phyloP scores from a whole-genome alignment of 768 basidiomycete species.

The Podaxis sp. region DNA sequence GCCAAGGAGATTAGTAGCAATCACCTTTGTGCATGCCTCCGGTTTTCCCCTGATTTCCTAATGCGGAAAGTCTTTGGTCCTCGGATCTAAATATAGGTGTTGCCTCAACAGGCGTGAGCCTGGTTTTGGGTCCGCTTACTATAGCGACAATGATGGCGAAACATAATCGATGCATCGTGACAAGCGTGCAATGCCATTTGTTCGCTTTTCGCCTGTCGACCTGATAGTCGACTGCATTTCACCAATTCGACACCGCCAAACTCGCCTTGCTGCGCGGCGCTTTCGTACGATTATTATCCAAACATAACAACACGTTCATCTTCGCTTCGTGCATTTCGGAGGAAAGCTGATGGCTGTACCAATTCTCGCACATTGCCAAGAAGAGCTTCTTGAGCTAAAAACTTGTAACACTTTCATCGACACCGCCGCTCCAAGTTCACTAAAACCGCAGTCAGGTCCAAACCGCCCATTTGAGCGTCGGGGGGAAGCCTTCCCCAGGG shows the following conservation, averaged over 20 bases:
- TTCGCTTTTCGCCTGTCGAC: slow-evolving; percentile 12
- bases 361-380: background rate
- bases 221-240: slow-evolving; percentile 15
- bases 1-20: slow-evolving; percentile 11
- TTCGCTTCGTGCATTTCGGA: slow-evolving; percentile 18
- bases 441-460: slow-evolving; percentile 4
- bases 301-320: background rate
- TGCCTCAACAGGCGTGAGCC: background rate
- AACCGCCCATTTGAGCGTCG: background rate
- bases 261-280: slow-evolving; percentile 10
- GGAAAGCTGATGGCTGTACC: slow-evolving; percentile 12
- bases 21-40: background rate
- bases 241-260: slow-evolving; percentile 2
- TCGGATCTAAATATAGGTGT: slow-evolving; percentile 27
- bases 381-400: background rate
- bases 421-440: slow-evolving; percentile 1
- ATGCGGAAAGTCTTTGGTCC: slow-evolving; percentile 20
- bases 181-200: slow-evolving; percentile 21
- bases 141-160: slow-evolving; percentile 18
- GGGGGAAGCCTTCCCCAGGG: background rate
- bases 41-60: slow-evolving; percentile 13
- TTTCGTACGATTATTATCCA: background rate
- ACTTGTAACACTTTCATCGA: slow-evolving; percentile 3
- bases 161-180: slow-evolving; percentile 18
- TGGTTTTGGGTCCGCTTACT: slow-evolving; percentile 16